Evolutionary conservation across 1,139 yeast species (phyloP), one percentile per base, ranked within the genome.

Genomic region (Taiozyma sp.): DNA sequence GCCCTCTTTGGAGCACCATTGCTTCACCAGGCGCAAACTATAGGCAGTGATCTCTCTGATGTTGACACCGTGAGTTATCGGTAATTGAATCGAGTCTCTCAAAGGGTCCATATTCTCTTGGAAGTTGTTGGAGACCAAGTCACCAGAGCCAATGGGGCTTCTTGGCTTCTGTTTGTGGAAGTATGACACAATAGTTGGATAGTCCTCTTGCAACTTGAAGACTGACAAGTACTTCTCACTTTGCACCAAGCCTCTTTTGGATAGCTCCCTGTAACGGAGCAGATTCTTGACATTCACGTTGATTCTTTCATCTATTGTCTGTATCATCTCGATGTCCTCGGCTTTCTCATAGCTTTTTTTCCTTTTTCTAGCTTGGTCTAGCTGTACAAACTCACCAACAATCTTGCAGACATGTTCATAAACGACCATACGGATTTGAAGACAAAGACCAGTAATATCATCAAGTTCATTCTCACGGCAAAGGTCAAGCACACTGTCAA

Each of bases 111-210:
- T 29, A 13, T 22, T 38, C 13, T 38, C 41, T 32, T 4, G 9
- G 36, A n/a, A 13, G 36, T 32, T 19, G 19, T 19, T 9, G 3
- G 36, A 14, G 16, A 7, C 19, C 9, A n/a, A 32, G 36, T n/a
- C 36, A 30, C n/a, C 34, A n/a, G 36, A 32, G 36, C 36, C 36
- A n/a, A 3, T n/a, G 36, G 36, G 14, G 36, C 36, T 32, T 19
- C 36, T 38, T 38, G 41, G 24, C 9, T 19, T 22, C 9, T 38
- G 41, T 38, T 24, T 38, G 8, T 38, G 41, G 57, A 61, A 68
- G 27, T 60, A 55, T 40, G 75, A 77, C 5, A 80, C 78, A 59
- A 76, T 65, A 3, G 57, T 59, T 41, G 70, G 61, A 9, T 66
- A 63, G 28, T 63, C 53, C 54, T 75, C 44, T 32, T 45, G 44